phyloP scores from a whole-genome alignment of 2,329 filamentous ascomycete genomes.

The Cyclaneusma minus region DNA sequence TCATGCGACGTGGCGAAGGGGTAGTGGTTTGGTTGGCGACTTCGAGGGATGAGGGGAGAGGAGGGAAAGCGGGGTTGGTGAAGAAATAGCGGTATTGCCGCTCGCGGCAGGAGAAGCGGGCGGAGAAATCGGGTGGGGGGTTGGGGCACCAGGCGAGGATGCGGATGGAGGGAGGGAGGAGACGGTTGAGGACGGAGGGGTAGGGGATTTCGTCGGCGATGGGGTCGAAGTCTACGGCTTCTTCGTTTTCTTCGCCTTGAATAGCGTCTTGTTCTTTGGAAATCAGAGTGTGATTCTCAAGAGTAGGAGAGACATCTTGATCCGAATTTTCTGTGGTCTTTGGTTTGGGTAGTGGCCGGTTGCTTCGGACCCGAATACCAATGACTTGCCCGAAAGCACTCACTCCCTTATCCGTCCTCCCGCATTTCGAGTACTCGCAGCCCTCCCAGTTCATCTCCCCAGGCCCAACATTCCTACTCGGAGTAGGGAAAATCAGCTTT shows the following conservation, averaged over 20 bases:
- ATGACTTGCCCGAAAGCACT: slow-evolving; percentile 96
- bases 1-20: slow-evolving; percentile 18
- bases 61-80: slow-evolving; percentile 77
- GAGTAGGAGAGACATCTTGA: slow-evolving; percentile 6
- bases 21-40: slow-evolving; percentile 17
- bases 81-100: slow-evolving; percentile 95
- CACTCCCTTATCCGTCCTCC: slow-evolving; percentile 81
- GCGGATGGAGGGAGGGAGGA: slow-evolving; percentile 80
- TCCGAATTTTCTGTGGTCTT: slow-evolving; percentile 7
- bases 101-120: slow-evolving; percentile 84
- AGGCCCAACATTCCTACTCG: too few relatives aligned
- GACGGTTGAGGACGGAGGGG: slow-evolving; percentile 65
- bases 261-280: slow-evolving; percentile 2
- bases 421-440: slow-evolving; percentile 89
- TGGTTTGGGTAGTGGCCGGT: slow-evolving; percentile 38
- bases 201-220: slow-evolving; percentile 75
- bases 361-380: slow-evolving; percentile 67
- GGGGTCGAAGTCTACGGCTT: slow-evolving; percentile 35
- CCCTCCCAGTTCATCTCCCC: slow-evolving; percentile 62
- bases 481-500: slow-evolving; percentile 68
- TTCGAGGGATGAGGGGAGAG: slow-evolving; percentile 39
- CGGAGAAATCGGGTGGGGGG: slow-evolving; percentile 67
- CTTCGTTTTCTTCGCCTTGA: slow-evolving; percentile 1
- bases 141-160: slow-evolving; percentile 85
- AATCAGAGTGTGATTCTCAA: not conserved